These are phyloP conservation scores for Botrytis porri DNA, from an alignment of 2,329 filamentous ascomycete species.

Conservation along the genomic window DNA sequence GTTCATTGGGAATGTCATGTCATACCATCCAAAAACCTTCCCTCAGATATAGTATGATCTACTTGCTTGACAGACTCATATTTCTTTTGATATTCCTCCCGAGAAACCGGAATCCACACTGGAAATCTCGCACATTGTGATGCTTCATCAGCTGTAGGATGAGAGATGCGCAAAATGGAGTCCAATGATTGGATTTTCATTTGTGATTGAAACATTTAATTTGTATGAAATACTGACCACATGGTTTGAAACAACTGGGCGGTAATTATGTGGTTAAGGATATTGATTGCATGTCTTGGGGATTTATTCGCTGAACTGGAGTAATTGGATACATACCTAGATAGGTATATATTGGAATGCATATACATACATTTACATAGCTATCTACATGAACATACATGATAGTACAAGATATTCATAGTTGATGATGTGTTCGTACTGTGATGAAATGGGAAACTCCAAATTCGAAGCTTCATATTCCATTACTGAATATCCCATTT, in stretches of 20 bases:
- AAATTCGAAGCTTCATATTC: background rate
- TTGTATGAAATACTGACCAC: background rate
- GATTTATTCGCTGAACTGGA: background rate
- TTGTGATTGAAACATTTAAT: slow-evolving; percentile 17
- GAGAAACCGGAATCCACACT: background rate
- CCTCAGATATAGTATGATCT: slow-evolving; percentile 4
- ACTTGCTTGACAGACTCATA: background rate
- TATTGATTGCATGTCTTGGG: background rate
- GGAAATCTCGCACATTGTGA: background rate
- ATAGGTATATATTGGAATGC: too few species aligned
- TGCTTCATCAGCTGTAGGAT: background rate
- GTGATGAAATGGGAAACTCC: background rate
- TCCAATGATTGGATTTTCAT: slow-evolving; percentile 5
- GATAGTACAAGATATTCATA: background rate
- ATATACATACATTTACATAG: too few species aligned
- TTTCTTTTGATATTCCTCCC: background rate
- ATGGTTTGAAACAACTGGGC: slow-evolving; percentile 9
- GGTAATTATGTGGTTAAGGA: background rate
- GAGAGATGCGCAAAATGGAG: background rate
- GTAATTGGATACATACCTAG: background rate
- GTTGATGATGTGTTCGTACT: background rate
- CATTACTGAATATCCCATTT: background rate
- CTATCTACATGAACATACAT: background rate
- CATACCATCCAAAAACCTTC: background rate
- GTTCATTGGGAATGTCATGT: background rate